Evolutionary conservation across 2,329 filamentous ascomycete species (phyloP).

Genomic region (Botrytis fabae): DNA sequence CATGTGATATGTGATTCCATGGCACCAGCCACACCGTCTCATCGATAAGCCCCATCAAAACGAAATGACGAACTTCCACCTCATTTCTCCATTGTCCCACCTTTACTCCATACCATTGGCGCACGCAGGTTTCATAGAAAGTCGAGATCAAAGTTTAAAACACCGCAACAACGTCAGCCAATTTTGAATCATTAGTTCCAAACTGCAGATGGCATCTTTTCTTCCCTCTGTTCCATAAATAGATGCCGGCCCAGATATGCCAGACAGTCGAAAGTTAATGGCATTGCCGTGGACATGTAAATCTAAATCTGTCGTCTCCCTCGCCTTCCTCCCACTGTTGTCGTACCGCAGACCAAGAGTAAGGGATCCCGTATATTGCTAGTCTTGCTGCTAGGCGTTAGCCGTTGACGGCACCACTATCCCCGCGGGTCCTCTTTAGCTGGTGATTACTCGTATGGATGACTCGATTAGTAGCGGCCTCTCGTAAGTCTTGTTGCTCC

Average conservation of each 20-base stretch:
- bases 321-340: background rate
- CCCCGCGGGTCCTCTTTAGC: background rate
- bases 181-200: background rate
- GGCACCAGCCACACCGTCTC: background rate
- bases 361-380: background rate
- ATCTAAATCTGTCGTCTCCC: too few relatives aligned
- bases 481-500: background rate
- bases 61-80: background rate
- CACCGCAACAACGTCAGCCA: background rate
- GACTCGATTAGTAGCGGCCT: background rate
- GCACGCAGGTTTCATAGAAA: background rate
- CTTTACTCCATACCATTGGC: conserved; percentile 3
- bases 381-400: background rate
- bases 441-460: background rate
- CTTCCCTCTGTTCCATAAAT: background rate
- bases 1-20: background rate
- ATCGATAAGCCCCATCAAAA: background rate
- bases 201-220: background rate
- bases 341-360: background rate
- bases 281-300: background rate
- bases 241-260: background rate
- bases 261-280: background rate
- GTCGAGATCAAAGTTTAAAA: background rate
- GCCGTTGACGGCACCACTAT: background rate
- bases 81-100: conserved; percentile 1